A percentile compares a stretch with the other conserved stretches of the same genome.
These are phyloP conservation scores for Leccinum barrowsii DNA, from an alignment of 768 basidiomycete species.

Conservation along the genomic window DNA sequence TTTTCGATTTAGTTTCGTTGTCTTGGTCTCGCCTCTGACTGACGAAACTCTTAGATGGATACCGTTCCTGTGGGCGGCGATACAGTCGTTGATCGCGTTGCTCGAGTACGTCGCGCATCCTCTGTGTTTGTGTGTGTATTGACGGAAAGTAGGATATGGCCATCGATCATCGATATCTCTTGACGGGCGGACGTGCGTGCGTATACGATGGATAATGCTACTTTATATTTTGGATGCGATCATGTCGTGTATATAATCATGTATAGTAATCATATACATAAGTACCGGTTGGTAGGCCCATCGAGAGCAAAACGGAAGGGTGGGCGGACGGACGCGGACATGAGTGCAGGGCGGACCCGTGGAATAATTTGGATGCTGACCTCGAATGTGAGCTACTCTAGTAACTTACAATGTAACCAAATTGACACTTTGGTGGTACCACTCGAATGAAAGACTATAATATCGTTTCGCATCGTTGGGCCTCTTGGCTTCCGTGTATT, in stretches of 20 bases:
- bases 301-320: no score
- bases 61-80: conserved; percentile 40
- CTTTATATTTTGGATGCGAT: background rate
- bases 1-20: background rate
- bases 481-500: background rate
- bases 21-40: background rate
- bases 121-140: background rate
- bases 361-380: no score
- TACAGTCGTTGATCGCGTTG: conserved; percentile 39
- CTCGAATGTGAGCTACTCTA: background rate
- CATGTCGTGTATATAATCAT: background rate
- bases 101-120: conserved; percentile 30
- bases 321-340: no score
- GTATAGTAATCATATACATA: no score
- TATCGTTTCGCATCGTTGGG: background rate
- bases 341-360: no score
- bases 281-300: no score
- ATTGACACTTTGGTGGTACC: background rate
- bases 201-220: background rate
- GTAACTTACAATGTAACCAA: background rate
- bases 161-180: conserved; percentile 40
- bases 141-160: conserved; percentile 37
- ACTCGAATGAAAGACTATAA: background rate
- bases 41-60: conserved; percentile 28
- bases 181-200: conserved; percentile 7